phyloP scores from a whole-genome alignment of 345 rosid genomes.

The Cardamine occulta region DNA sequence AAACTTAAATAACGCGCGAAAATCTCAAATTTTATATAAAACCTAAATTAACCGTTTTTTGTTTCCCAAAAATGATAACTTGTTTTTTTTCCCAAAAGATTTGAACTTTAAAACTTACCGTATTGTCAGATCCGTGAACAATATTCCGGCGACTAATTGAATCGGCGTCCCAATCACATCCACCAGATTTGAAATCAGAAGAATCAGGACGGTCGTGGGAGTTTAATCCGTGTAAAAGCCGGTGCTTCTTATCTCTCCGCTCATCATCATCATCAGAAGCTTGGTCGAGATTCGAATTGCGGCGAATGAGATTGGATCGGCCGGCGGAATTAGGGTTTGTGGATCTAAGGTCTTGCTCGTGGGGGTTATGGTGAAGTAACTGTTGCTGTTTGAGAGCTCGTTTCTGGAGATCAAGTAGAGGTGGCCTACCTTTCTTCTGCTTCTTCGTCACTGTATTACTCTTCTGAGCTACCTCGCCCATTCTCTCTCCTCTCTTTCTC shows the following conservation, averaged over 20 bases:
- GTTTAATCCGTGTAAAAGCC: conserved; percentile 65
- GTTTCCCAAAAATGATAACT: background rate
- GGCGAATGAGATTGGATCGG: conserved; percentile 59
- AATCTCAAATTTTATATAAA: conserved; percentile 27
- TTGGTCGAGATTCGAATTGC: background rate
- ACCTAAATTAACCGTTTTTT: conserved; percentile 4
- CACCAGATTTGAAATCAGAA: conserved; percentile 37
- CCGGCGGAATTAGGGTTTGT: conserved; percentile 59
- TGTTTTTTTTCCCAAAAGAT: background rate
- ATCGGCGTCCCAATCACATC: conserved; percentile 43
- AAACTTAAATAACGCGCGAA: conserved; percentile 56
- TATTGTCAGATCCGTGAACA: conserved; percentile 58
- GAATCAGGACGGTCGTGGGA: conserved; percentile 37
- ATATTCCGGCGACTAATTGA: conserved; percentile 49
- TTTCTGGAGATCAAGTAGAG: conserved; percentile 81
- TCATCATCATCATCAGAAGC: conserved; percentile 63
- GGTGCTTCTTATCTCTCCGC: conserved; percentile 69
- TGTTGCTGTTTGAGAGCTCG: conserved; percentile 81
- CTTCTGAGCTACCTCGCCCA: conserved; percentile 52
- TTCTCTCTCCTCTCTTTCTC: conserved; percentile 20
- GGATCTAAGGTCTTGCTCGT: conserved; percentile 47
- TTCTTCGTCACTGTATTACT: conserved; percentile 58
- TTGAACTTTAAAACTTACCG: conserved; percentile 47
- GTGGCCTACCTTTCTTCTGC: conserved; percentile 96
- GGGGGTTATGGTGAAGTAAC: conserved; percentile 41